Conservation (phyloP, 257 asterid genomes). For the Thymus quinquecostatus region DNA sequence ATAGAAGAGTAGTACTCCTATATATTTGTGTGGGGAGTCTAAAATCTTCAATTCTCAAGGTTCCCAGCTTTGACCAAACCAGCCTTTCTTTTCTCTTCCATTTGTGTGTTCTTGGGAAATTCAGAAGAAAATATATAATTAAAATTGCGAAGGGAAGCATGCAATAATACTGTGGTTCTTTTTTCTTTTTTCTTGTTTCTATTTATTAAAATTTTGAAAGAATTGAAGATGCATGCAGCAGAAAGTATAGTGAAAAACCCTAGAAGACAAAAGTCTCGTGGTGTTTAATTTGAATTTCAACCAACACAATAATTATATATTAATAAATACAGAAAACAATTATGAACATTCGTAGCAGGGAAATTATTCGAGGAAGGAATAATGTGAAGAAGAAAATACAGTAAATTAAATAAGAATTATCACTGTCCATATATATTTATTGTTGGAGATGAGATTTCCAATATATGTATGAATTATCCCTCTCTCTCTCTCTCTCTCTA, state of each 20-base stretch:
- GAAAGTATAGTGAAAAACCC: neutral
- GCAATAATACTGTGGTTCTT: neutral
- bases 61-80: neutral
- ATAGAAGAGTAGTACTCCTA: too few species aligned
- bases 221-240: neutral
- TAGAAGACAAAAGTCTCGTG: neutral
- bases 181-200: too few species aligned
- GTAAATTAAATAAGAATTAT: neutral
- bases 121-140: too few species aligned
- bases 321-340: neutral
- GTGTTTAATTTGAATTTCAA: too few species aligned
- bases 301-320: too few species aligned
- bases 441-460: conserved; percentile 22
- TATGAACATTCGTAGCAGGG: neutral
- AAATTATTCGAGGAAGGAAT: neutral
- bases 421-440: conserved; percentile 2
- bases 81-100: neutral
- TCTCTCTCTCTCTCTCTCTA: neutral
- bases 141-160: too few species aligned
- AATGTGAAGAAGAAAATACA: neutral
- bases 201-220: neutral
- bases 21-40: neutral
- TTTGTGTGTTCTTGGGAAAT: neutral
- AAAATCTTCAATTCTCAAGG: neutral
- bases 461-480: conserved; percentile 14